Base-by-base conservation (phyloP, 441 rosid species). In the Populus trichocarpa region DNA sequence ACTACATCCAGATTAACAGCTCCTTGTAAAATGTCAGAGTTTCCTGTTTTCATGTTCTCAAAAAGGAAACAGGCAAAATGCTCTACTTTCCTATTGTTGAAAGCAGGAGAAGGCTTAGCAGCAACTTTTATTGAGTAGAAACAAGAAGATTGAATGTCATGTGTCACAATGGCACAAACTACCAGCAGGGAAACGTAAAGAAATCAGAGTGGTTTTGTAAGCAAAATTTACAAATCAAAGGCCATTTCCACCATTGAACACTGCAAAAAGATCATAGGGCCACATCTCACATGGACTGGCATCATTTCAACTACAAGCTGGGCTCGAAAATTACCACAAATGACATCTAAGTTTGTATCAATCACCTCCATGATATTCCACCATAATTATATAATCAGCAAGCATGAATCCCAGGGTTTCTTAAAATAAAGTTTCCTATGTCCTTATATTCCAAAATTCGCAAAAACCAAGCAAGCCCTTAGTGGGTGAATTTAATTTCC, bases 41-140 rank as follows among this genome's bases (percentile, higher is more conserved):
- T 65, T 67, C 75, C 42, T 73, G 73, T 65, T 81, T 80, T 66
- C 71, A 73, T 6, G 67, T 71, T 36, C 53, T 11, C 13, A 61
- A 72, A 53, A 35, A 69, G 70, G 76, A 64, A 76, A 81, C 9
- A n/a, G 63, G 63, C 72, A 22, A 26, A 68, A 69, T 30, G 40
- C 50, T 59, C 40, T 14, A 18, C 66, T 14, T 38, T 67, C 78
- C 75, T 42, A 68, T 71, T n/a, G 23, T 35, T 74, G 64, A 25
- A 73, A 84, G 63, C 65, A 57, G 8, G 64, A 50, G 13, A n/a
- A 1, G 20, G 35, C 30, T 40, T 63, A 33, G 30, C 36, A 6
- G 46, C 67, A 71, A n/a, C 70, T 40, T 12, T 32, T 73, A 57
- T 33, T 16, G 6, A 23, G 65, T 22, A 66, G 22, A 46, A 57